Percentiles rank a stretch among this genome's conserved stretches.
phyloP scores from a whole-genome alignment of 495 filamentous ascomycete species.

The Pseudomonodictys pantanalensis region DNA sequence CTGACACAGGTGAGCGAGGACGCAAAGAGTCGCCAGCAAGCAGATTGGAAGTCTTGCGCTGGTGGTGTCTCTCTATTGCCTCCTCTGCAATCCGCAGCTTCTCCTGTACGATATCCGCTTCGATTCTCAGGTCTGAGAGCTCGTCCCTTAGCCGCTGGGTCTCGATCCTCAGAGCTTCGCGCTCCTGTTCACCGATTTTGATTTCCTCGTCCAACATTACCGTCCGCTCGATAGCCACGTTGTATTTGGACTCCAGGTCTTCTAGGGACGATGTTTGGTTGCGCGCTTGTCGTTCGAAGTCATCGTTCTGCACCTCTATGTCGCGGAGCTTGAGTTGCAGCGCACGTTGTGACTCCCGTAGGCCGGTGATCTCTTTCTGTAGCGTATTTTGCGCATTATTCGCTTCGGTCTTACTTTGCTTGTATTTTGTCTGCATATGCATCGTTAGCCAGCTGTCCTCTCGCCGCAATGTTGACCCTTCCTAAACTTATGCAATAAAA shows the following conservation, averaged over 20 bases:
- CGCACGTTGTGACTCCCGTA: slow-evolving; percentile 79
- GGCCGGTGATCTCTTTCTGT: slow-evolving; percentile 91
- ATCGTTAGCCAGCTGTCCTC: slow-evolving; percentile 17
- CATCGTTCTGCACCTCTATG: slow-evolving; percentile 96
- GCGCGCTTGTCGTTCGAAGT: slow-evolving; percentile 92
- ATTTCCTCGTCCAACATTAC: slow-evolving; percentile 96
- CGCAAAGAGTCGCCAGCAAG: slow-evolving; percentile 42
- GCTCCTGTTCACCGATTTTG: slow-evolving; percentile 81
- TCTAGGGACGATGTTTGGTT: slow-evolving; percentile 93
- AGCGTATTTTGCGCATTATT: slow-evolving; percentile 76
- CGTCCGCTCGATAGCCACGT: slow-evolving; percentile 82
- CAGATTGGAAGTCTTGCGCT: slow-evolving; percentile 49
- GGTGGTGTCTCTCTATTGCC: slow-evolving; percentile 50
- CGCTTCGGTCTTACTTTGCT: slow-evolving; percentile 85
- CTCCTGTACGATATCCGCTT: slow-evolving; percentile 89
- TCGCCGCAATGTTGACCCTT: background rate
- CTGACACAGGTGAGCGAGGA: slow-evolving; percentile 47
- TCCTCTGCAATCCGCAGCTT: slow-evolving; percentile 72
- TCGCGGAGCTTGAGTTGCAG: slow-evolving; percentile 81
- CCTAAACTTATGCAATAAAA: background rate
- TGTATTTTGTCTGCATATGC: slow-evolving; percentile 77
- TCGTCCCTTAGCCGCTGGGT: slow-evolving; percentile 85
- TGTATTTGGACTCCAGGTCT: slow-evolving; percentile 95
- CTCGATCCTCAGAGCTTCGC: slow-evolving; percentile 82
- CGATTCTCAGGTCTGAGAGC: slow-evolving; percentile 85